phyloP scores from a whole-genome alignment of 139 green algal genomes.

The Volvox reticuliferus region DNA sequence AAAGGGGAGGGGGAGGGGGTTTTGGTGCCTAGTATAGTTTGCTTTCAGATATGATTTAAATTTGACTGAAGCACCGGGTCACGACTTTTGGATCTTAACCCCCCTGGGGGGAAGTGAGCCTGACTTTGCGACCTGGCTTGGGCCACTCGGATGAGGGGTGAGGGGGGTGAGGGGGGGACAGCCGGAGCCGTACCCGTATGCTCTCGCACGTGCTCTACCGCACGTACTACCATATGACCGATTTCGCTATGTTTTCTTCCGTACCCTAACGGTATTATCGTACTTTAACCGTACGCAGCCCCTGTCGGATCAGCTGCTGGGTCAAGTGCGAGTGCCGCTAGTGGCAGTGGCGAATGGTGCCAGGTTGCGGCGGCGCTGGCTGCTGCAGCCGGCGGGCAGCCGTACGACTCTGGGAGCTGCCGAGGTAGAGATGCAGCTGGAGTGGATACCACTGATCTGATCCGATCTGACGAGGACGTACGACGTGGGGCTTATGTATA shows the following conservation, averaged over 20 bases:
- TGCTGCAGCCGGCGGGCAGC: constrained; percentile 38
- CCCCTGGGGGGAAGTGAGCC: too few relatives aligned
- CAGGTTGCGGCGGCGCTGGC: constrained; percentile 35
- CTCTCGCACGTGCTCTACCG: neutral
- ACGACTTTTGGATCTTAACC: too few relatives aligned
- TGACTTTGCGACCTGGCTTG: too few relatives aligned
- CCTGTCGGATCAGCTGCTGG: constrained; percentile 21
- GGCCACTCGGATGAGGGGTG: too few relatives aligned
- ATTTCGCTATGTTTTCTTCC: neutral
- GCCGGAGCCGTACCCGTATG: neutral
- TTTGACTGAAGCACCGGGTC: too few relatives aligned
- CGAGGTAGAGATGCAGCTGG: constrained; percentile 31
- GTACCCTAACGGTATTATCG: neutral
- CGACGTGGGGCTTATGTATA: too few relatives aligned
- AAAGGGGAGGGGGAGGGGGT: too few relatives aligned
- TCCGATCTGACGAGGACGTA: too few relatives aligned
- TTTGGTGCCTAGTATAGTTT: too few relatives aligned
- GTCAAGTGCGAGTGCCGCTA: constrained; percentile 3
- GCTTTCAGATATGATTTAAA: too few relatives aligned
- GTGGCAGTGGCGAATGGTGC: neutral
- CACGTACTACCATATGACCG: neutral
- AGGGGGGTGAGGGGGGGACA: neutral
- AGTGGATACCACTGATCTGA: constrained; percentile 9
- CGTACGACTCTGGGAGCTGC: neutral
- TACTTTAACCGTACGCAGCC: neutral